These are phyloP conservation scores for Ceratonia siliqua DNA, from an alignment of 306 rosid genomes.

Conservation along the genomic window DNA sequence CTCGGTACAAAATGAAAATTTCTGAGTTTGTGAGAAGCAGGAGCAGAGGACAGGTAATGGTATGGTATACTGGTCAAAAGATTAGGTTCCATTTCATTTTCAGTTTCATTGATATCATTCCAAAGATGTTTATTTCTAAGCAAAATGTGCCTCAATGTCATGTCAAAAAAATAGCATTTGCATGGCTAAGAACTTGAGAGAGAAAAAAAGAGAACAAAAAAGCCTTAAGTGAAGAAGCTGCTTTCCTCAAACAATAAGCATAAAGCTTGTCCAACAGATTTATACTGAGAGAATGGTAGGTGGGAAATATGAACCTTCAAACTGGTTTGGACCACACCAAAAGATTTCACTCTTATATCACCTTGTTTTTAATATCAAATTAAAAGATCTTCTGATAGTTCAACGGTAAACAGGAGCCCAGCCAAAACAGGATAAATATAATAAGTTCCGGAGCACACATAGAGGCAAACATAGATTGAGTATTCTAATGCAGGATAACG, in stretches of 20 bases:
- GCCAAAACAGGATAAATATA: not conserved
- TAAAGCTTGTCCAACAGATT: not conserved
- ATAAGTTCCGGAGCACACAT: not conserved
- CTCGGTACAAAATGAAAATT: no score
- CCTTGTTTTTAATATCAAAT: not conserved
- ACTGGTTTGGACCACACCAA: no score
- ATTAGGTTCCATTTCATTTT: not conserved
- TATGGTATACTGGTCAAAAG: not conserved
- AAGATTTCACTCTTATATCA: not conserved
- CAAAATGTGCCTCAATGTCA: not conserved
- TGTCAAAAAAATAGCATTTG: not conserved
- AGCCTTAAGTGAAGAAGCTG: not conserved
- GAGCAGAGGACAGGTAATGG: not conserved
- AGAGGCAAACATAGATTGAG: not conserved
- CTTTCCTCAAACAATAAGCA: not conserved
- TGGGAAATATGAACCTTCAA: not conserved
- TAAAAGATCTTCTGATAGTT: slow-evolving; percentile 1
- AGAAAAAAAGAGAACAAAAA: not conserved
- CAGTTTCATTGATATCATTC: not conserved
- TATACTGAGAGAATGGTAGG: not conserved
- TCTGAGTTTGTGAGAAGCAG: not conserved
- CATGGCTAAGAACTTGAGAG: not conserved
- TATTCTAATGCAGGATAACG: not conserved
- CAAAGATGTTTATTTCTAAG: not conserved
- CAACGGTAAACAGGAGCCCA: not conserved